Base-by-base conservation (phyloP, 352 stramenopile species). In the Peronospora belbahrii region DNA sequence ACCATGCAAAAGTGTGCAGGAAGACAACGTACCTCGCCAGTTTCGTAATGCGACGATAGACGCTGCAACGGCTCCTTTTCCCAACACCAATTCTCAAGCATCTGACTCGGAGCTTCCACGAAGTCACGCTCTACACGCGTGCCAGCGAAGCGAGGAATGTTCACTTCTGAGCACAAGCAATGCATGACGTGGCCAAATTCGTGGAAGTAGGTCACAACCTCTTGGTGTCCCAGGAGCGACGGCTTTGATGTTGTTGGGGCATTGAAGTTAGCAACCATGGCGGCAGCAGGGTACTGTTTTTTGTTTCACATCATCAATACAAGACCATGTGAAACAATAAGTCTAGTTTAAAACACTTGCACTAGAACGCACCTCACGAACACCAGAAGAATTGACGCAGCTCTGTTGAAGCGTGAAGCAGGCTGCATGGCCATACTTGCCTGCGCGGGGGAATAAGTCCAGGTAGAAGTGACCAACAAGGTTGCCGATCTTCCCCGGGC, bases 81-180 rank as follows among this genome's bases (percentile, higher is more conserved):
- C 83, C 86, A 95, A 52, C 70, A 88, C 84, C 84, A 96, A 64
- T 95, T 94, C 52, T 95, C 86, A 13, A 95, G 73, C 81, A 96
- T 94, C 55, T 96, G 86, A 47, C 70, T 89, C 27, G 86, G 86
- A n/a, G 86, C 83, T 62, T 96, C 84, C 15, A 95, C 83, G 36
- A 96, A 95, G 52, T 96, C 85, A 33, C 76, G 71, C 62, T 89
- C 78, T 20, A 91, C 73, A 36, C 83, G 65, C 38, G 82, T 78
- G 44, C 84, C 74, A n/a, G 73, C 68, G 59, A 88, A 85, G 43
- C 71, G 67, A 31, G 85, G 61, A 57, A 95, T 83, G 44, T 80
- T 55, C 34, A 81, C 61, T 56, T 95, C 80, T 7, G 72, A 86
- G 56, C 84, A 96, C 40, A 96, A 37, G 45, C 78, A 87, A 62